phyloP scores from a whole-genome alignment of 2,329 filamentous ascomycete genomes.

The Sclerotinia sclerotiorum region DNA sequence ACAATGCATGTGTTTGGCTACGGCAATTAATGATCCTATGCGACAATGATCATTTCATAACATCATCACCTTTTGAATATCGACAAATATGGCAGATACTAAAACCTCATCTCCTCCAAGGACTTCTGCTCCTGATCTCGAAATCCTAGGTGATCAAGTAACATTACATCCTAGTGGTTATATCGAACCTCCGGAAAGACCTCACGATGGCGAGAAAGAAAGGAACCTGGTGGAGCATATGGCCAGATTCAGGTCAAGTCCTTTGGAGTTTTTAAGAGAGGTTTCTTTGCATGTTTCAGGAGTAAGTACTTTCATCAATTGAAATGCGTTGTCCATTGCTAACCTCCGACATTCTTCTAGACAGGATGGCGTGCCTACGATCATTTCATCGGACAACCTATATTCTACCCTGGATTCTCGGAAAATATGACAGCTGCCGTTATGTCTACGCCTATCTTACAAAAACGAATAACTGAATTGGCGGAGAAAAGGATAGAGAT shows the following conservation, averaged over 20 bases:
- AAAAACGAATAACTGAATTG: constrained; percentile 71
- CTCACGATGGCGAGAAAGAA: constrained; percentile 57
- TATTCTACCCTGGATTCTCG: constrained; percentile 89
- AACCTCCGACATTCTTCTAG: neutral
- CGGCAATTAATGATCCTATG: neutral
- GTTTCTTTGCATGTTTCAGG: constrained; percentile 91
- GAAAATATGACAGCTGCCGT: constrained; percentile 84
- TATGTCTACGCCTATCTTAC: constrained; percentile 72
- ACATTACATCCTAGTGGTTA: constrained; percentile 73
- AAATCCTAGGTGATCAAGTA: constrained; percentile 72
- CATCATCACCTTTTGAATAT: constrained; percentile 1
- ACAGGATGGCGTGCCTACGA: constrained; percentile 96
- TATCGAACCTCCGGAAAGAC: constrained; percentile 49
- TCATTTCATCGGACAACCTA: constrained; percentile 81
- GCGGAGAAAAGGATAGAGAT: constrained; percentile 71
- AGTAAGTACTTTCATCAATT: constrained; percentile 13
- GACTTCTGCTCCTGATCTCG: constrained; percentile 68
- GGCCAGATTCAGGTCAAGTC: constrained; percentile 76
- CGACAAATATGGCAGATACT: constrained; percentile 40
- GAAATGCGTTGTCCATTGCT: neutral
- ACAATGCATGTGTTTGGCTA: neutral
- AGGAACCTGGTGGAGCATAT: constrained; percentile 77
- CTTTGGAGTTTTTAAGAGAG: constrained; percentile 81
- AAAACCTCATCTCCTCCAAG: constrained; percentile 35
- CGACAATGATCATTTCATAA: constrained; percentile 15